A percentile compares a stretch with the other conserved stretches of the same genome.
Evolutionary conservation across 2,329 filamentous ascomycete species (phyloP).

Genomic region (Dactylellina sp.): DNA sequence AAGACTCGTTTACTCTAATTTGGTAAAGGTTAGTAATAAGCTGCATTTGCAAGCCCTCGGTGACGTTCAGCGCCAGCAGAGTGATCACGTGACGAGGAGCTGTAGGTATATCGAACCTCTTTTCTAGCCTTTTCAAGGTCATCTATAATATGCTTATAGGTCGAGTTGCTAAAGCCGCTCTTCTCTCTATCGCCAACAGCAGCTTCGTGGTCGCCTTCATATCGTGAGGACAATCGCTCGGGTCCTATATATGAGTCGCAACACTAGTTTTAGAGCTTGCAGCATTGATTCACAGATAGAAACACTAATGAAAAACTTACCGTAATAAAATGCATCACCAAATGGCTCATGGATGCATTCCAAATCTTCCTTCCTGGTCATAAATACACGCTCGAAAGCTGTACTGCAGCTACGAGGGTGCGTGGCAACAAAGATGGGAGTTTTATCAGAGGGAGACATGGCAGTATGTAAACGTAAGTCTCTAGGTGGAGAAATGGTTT

Average conservation of each 20-base stretch:
- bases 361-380: constrained; percentile 86
- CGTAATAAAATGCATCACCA: constrained; percentile 95
- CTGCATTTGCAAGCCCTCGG: too few relatives aligned
- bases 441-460: constrained; percentile 61
- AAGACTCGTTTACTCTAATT: constrained; percentile 87
- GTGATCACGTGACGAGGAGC: too few relatives aligned
- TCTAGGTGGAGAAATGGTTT: too few relatives aligned
- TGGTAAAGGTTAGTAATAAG: constrained; percentile 64
- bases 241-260: constrained; percentile 65
- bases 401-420: constrained; percentile 96
- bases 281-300: too few relatives aligned
- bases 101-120: constrained; percentile 71
- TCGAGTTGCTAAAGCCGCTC: constrained; percentile 77
- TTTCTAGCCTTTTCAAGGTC: constrained; percentile 77
- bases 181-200: constrained; percentile 66
- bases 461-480: background rate
- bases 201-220: constrained; percentile 72
- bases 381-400: constrained; percentile 97
- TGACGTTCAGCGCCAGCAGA: too few relatives aligned
- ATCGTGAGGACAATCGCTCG: constrained; percentile 84
- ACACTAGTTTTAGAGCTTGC: background rate
- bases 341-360: constrained; percentile 94
- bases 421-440: constrained; percentile 88
- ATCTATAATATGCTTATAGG: constrained; percentile 81
- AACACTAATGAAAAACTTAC: constrained; percentile 63